Percentiles rank a stretch among this genome's conserved stretches.
Conservation (phyloP, 345 rosid genomes). For the Boechera divaricarpa region DNA sequence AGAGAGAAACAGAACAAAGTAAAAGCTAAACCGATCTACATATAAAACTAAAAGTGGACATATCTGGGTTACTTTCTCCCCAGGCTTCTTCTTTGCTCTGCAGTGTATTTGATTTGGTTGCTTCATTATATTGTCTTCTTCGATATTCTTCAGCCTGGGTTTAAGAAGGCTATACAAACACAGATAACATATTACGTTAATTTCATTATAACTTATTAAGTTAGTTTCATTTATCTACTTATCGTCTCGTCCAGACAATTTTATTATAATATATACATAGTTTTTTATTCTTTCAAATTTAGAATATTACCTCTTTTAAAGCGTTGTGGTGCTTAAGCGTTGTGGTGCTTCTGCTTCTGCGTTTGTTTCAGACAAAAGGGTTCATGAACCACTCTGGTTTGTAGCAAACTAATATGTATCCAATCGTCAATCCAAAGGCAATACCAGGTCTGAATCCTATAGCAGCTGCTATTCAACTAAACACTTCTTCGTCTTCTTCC, state of each 20-base stretch:
- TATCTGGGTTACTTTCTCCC: not conserved
- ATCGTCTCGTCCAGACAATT: too few species aligned
- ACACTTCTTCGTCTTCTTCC: conserved; percentile 3
- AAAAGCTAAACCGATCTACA: too few species aligned
- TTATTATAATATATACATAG: too few species aligned
- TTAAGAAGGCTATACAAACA: not conserved
- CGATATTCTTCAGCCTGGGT: not conserved
- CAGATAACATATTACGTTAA: too few species aligned
- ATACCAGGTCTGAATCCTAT: conserved; percentile 12
- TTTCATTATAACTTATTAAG: not conserved
- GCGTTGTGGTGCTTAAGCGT: not conserved
- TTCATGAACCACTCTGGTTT: not conserved
- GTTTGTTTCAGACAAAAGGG: not conserved
- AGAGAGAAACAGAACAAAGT: too few species aligned
- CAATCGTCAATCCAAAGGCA: not conserved
- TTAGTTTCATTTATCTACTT: not conserved
- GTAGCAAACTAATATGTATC: conserved; percentile 2
- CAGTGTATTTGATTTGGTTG: not conserved
- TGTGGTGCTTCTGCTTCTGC: not conserved
- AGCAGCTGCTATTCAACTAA: conserved; percentile 9
- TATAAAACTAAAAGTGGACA: too few species aligned
- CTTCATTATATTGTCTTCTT: not conserved
- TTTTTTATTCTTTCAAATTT: not conserved
- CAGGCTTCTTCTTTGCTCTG: not conserved
- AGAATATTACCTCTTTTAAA: not conserved